Conservation (phyloP, 140 eudicot species). For the Eryngium alpinum region DNA sequence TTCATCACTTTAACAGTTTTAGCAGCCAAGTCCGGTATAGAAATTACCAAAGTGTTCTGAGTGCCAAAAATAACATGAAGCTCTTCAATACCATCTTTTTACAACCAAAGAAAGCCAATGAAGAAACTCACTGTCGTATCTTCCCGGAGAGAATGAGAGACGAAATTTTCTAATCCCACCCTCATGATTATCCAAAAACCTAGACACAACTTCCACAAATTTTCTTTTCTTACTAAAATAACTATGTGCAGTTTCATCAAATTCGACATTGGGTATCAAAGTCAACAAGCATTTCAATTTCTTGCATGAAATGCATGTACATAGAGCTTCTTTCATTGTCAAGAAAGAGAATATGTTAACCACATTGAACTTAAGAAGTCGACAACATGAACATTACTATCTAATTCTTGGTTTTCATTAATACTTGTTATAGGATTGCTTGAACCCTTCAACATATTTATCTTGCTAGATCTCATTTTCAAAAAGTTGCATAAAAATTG, state of each 20-base stretch:
- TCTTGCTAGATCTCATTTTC: too few relatives aligned
- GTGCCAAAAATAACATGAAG: not conserved
- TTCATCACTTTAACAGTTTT: not conserved
- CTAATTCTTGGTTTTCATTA: too few relatives aligned
- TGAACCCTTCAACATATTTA: too few relatives aligned
- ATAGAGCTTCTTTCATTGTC: not conserved
- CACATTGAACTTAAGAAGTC: too few relatives aligned
- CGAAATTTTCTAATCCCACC: not conserved
- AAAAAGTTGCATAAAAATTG: too few relatives aligned
- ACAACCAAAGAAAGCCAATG: not conserved
- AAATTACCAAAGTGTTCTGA: not conserved
- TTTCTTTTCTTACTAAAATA: not conserved
- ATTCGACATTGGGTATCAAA: not conserved
- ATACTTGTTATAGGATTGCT: too few relatives aligned
- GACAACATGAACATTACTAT: too few relatives aligned
- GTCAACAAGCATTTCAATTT: not conserved
- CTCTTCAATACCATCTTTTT: not conserved
- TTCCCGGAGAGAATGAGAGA: not conserved
- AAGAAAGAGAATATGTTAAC: not conserved
- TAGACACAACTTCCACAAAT: not conserved
- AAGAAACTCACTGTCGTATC: not conserved
- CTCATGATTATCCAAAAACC: not conserved
- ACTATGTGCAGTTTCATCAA: not conserved
- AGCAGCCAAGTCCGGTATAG: not conserved
- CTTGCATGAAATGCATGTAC: not conserved